phyloP scores from a whole-genome alignment of 305 asterid species.

The Petunia hybrid region DNA sequence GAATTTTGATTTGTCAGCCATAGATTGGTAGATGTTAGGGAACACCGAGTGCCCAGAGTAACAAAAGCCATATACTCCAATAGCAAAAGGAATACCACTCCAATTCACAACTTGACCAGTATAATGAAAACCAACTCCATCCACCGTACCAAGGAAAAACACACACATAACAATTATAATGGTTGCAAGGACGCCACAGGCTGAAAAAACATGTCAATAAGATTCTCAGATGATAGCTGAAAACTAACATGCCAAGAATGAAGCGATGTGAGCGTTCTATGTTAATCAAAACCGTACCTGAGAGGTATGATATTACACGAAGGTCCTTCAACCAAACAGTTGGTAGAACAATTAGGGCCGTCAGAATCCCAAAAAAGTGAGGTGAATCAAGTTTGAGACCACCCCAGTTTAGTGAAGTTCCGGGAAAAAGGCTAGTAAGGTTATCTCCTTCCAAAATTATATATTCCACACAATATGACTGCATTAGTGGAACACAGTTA shows the following conservation, averaged over 20 bases:
- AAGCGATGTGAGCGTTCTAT: constrained; percentile 6
- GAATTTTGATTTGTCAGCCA: constrained; percentile 90
- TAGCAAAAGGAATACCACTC: constrained; percentile 85
- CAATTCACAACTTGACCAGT: constrained; percentile 57
- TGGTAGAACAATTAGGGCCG: constrained; percentile 68
- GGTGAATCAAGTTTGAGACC: constrained; percentile 67
- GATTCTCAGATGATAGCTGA: constrained; percentile 29
- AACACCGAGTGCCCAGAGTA: constrained; percentile 97
- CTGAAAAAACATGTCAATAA: constrained; percentile 48
- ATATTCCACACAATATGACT: constrained; percentile 86
- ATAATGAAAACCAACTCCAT: constrained; percentile 76
- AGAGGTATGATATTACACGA: constrained; percentile 78
- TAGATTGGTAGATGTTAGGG: constrained; percentile 94
- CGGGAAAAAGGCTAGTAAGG: constrained; percentile 73
- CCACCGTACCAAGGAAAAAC: constrained; percentile 60
- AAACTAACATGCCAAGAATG: constrained; percentile 21
- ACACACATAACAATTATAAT: constrained; percentile 64
- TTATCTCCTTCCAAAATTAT: constrained; percentile 89
- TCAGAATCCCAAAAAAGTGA: constrained; percentile 68
- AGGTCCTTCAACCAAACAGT: constrained; percentile 82
- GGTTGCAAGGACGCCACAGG: constrained; percentile 81
- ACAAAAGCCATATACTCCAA: constrained; percentile 89
- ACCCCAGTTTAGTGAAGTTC: constrained; percentile 58
- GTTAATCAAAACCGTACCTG: constrained; percentile 56
- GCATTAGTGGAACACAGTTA: constrained; percentile 37